Conservation (phyloP, 257 asterid genomes). For the Fraxinus pennsylvanica region DNA sequence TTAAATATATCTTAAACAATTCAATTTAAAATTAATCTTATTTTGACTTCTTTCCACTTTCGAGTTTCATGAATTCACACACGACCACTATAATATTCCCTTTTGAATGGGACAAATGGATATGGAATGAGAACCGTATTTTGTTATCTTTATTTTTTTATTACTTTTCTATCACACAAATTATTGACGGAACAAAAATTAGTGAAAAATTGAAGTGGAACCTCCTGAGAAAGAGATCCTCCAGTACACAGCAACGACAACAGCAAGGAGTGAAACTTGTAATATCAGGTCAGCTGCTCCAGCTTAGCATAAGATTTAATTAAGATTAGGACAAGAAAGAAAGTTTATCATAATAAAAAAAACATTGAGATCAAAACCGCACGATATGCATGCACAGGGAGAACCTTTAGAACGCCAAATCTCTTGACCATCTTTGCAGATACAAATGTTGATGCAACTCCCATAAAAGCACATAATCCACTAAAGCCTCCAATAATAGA, state of each 20-base stretch:
- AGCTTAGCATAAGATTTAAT: constrained; percentile 56
- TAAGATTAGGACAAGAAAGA: constrained; percentile 22
- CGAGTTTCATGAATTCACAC: too few species aligned
- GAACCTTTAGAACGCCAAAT: constrained; percentile 77
- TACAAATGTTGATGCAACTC: constrained; percentile 84
- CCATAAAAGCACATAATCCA: constrained; percentile 89
- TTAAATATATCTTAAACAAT: too few species aligned
- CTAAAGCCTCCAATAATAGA: constrained; percentile 91
- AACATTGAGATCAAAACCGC: constrained; percentile 2
- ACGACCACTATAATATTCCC: too few species aligned
- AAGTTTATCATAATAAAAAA: not conserved
- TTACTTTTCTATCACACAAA: not conserved
- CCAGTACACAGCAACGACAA: constrained; percentile 85
- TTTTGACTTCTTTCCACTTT: too few species aligned
- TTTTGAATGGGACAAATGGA: too few species aligned
- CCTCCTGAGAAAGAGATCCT: constrained; percentile 67
- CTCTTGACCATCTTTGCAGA: constrained; percentile 78
- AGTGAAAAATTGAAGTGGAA: constrained; percentile 61
- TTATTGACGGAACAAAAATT: not conserved
- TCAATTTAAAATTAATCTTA: too few species aligned
- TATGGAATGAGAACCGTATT: not conserved
- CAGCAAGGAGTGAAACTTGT: constrained; percentile 81
- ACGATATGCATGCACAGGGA: constrained; percentile 11
- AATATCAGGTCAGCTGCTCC: constrained; percentile 91
- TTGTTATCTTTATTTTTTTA: not conserved